Conservation (phyloP, 345 rosid genomes). For the Acer negundo region DNA sequence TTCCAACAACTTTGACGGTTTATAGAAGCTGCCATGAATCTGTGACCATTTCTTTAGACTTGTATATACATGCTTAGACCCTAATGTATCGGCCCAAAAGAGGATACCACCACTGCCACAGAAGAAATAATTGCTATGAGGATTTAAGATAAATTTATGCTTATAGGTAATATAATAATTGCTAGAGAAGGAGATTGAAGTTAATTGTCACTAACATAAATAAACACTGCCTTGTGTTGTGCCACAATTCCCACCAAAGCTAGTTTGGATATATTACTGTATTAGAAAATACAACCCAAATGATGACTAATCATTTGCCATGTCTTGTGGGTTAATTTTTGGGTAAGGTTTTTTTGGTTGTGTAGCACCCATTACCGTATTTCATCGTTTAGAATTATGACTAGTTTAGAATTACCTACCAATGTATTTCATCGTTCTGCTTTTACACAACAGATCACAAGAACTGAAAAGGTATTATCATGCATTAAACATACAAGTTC, state of each 20-base stretch:
- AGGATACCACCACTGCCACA: constrained; percentile 78
- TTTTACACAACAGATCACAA: not conserved
- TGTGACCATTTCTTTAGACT: constrained; percentile 75
- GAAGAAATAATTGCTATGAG: not conserved
- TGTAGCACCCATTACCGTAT: not conserved
- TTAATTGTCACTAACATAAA: not conserved
- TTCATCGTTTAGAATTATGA: not conserved
- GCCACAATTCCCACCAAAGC: not conserved
- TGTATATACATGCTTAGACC: constrained; percentile 58
- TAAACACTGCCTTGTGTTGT: not conserved
- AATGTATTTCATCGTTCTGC: not conserved
- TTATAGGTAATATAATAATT: not conserved
- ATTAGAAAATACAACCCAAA: not conserved
- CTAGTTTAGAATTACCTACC: not conserved
- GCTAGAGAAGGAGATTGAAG: not conserved
- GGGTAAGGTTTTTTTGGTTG: not conserved
- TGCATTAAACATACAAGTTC: not conserved
- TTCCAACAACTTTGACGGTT: constrained; percentile 81
- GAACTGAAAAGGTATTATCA: not conserved
- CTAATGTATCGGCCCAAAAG: constrained; percentile 88
- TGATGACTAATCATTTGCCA: not conserved
- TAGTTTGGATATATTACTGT: not conserved
- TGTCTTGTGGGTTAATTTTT: not conserved
- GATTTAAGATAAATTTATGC: not conserved
- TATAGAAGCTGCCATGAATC: constrained; percentile 66